Base-by-base conservation (phyloP, 208 protist species). In the Acanthamoeba triangularis region DNA sequence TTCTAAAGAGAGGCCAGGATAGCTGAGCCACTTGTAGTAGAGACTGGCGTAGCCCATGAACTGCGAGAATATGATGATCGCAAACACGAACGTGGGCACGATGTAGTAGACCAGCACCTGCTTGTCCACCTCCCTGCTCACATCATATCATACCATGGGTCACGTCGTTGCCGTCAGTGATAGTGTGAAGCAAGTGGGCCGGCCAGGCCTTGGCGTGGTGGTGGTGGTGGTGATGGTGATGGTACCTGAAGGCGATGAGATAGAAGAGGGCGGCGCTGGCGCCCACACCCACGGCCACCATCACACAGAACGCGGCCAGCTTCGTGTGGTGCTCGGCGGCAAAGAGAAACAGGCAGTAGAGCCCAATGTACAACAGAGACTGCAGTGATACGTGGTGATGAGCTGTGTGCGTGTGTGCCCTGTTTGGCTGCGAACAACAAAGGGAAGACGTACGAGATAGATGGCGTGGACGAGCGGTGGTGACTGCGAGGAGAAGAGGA, bases 11-110 rank as follows among this genome's bases (percentile, higher is more conserved):
- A 85, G 4, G 41, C 76, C 76, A 8, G 76, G 76, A 28, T 33
- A 85, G 76, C 23, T 85, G 44, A 85, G 76, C 76, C 76, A 85
- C 76, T 85, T 85, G 76, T 85, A 85, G 76, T 85, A 85, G 41
- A 85, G 76, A 37, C 76, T 85, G 44, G 76, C 76, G 30, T 85
- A 85, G 76, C 76, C 76, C 76, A 85, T 85, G 47, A 85, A 85
- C n/a, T 85, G 76, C 23, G 76, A 85, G 41, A 85, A 85, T 52
- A 85, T 85, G 76, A 85, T 11, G 5, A 85, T 30, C 1, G 41
- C 76, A 85, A 85, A 85, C n/a, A 35, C 44, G 47, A 85, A 59
- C n/a, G 76, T 85, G 30, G 76, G 76, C 1, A 85, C 76, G 14
- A 56, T 20, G 76, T 85, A 85, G 76, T 85, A 85, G 41, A 56